Base-by-base conservation (phyloP, 2,329 filamentous ascomycete species). In the Emydomyces testavorans region DNA sequence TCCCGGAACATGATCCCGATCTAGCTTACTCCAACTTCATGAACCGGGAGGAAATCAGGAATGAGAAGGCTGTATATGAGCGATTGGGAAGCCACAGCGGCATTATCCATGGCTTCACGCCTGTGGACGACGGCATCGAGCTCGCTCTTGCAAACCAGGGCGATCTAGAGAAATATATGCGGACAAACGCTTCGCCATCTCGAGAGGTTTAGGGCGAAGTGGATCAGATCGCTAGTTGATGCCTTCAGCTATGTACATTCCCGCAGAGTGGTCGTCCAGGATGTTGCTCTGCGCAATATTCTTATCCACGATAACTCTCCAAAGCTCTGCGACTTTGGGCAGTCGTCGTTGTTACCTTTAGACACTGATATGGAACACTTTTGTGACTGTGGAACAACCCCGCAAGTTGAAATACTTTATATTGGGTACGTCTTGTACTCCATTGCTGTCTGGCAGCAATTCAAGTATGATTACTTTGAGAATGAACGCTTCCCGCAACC, bases 381-480 rank as follows among this genome's bases (percentile, higher is more conserved):
- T 26, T n/a, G 15, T 2, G 36, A 41, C 10, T 16, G 41, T 13
- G 36, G 41, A 5, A 48, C 34, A 20, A 48, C 45, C 4, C 36
- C 45, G 6, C 7, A 40, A 41, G 21, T n/a, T 6, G 45, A 48
- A 26, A 40, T 40, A 26, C 5, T 48, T 29, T 8, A 31, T 13
- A 3, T 48, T 29, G 45, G 45, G 21, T 48, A 23, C 20, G 21
- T 41, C 23, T 31, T 31, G 11, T 39, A 39, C 21, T 39, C 37
- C 42, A 49, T 52, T 35, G 26, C 41, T 18, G 16, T 11, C 4
- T 51, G 40, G 49, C 39, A 24, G 5, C 16, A 49, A 21, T 48
- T 48, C 41, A 46, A 41, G 32, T 49, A 51, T 29, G 45, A 51
- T 34, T 51, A 45, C 46, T 44, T 48, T 29, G 39, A 49, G 4